Conservation (phyloP, 371 early-diverging fungal genomes). For the Mucor plumbeus region DNA sequence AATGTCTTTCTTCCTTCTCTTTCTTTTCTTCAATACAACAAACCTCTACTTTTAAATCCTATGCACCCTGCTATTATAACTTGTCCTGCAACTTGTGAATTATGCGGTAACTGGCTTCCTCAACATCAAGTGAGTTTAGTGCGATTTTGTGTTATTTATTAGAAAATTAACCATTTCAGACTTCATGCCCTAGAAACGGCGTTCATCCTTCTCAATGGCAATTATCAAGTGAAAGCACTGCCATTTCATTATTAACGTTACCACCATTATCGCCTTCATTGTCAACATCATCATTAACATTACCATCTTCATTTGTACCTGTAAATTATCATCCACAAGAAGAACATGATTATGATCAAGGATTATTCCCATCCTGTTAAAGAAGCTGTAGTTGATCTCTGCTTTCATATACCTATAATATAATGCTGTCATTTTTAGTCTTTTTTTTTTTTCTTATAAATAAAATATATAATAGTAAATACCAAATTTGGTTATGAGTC, state of each 20-base stretch:
- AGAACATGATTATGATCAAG: neutral
- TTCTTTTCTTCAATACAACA: neutral
- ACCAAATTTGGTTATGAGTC: constrained; percentile 9
- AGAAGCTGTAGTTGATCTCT: constrained; percentile 2
- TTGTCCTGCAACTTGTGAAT: constrained; percentile 43
- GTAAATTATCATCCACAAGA: neutral
- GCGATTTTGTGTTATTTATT: neutral
- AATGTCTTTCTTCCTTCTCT: neutral
- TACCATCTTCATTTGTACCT: neutral
- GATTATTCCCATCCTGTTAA: neutral
- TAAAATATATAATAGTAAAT: neutral
- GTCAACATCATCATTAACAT: neutral
- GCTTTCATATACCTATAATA: constrained; percentile 2
- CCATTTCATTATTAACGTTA: neutral
- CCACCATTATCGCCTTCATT: neutral
- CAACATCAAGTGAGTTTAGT: constrained; percentile 30
- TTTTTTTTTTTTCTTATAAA: neutral
- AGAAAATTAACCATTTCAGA: neutral
- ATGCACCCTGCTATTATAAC: constrained; percentile 18
- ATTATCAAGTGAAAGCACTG: neutral
- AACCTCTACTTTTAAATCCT: neutral
- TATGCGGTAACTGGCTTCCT: constrained; percentile 44
- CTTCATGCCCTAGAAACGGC: constrained; percentile 34
- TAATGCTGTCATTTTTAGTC: neutral
- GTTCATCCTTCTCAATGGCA: constrained; percentile 40